phyloP scores from a whole-genome alignment of 2,329 filamentous ascomycete species.

The Ophiostoma perfectum region DNA sequence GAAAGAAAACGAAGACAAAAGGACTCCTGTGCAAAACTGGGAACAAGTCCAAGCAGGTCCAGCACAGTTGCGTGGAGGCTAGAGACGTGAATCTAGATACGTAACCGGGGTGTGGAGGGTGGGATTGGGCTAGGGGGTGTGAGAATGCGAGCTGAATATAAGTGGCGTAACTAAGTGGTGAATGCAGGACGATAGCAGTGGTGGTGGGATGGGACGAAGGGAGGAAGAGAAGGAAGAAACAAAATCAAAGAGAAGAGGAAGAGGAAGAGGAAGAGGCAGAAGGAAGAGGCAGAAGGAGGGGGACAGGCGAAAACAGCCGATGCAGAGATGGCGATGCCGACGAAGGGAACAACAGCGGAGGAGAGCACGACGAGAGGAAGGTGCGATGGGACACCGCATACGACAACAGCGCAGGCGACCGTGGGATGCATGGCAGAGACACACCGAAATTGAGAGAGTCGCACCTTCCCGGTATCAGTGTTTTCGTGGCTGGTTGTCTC shows the following conservation, averaged over 20 bases:
- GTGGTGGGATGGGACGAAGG: not conserved
- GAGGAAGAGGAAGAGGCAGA: not conserved
- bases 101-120: not conserved
- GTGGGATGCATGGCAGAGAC: conserved; percentile 4
- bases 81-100: not conserved
- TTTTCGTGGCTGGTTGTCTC: not conserved
- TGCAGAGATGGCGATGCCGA: not conserved
- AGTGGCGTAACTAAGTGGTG: conserved; percentile 4
- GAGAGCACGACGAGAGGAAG: not conserved
- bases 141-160: conserved; percentile 9
- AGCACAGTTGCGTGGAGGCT: not conserved
- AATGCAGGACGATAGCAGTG: not conserved
- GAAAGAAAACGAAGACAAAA: conserved; percentile 2
- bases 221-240: not conserved
- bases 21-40: not conserved
- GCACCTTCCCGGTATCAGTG: conserved; percentile 2
- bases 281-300: not conserved
- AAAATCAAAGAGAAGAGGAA: not conserved
- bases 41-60: not conserved
- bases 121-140: conserved; percentile 8
- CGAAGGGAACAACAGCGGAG: not conserved
- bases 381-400: not conserved
- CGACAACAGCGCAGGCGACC: not conserved
- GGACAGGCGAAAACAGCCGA: not conserved
- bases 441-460: conserved; percentile 12